These are phyloP conservation scores for Penicillium argentinense DNA, from an alignment of 495 filamentous ascomycete genomes.

Conservation along the genomic window DNA sequence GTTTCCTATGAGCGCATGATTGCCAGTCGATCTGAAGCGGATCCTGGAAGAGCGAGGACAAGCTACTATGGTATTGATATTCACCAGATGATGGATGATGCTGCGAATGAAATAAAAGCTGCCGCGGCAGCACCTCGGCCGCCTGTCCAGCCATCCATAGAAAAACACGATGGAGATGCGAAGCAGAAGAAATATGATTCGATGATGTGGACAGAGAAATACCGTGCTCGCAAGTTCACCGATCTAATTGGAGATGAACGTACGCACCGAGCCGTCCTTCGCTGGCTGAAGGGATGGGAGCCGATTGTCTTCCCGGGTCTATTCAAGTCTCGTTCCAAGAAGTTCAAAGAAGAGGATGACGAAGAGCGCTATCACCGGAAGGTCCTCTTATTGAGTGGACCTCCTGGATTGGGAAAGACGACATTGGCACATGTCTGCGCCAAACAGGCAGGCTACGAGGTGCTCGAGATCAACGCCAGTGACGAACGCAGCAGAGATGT, in stretches of 20 bases:
- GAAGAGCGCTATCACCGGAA: slow-evolving; percentile 75
- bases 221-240: slow-evolving; percentile 87
- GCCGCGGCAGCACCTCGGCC: slow-evolving; percentile 9
- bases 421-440: slow-evolving; percentile 96
- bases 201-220: slow-evolving; percentile 83
- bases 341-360: slow-evolving; percentile 43
- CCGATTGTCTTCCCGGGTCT: slow-evolving; percentile 82
- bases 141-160: slow-evolving; percentile 36
- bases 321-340: slow-evolving; percentile 53
- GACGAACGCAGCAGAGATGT: slow-evolving; percentile 95
- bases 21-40: slow-evolving; percentile 65
- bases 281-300: slow-evolving; percentile 95
- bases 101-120: slow-evolving; percentile 49
- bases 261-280: slow-evolving; percentile 86
- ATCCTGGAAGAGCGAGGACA: slow-evolving; percentile 70
- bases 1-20: slow-evolving; percentile 68
- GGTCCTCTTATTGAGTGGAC: slow-evolving; percentile 84
- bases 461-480: slow-evolving; percentile 93
- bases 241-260: slow-evolving; percentile 93
- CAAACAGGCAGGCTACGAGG: slow-evolving; percentile 90
- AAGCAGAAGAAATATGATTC: slow-evolving; percentile 38
- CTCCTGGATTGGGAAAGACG: slow-evolving; percentile 93
- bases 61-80: slow-evolving; percentile 93
- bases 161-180: slow-evolving; percentile 34
- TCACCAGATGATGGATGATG: slow-evolving; percentile 71